Evolutionary conservation across 257 asterid genomes (phyloP).

Genomic region (Forsythia suspensa): DNA sequence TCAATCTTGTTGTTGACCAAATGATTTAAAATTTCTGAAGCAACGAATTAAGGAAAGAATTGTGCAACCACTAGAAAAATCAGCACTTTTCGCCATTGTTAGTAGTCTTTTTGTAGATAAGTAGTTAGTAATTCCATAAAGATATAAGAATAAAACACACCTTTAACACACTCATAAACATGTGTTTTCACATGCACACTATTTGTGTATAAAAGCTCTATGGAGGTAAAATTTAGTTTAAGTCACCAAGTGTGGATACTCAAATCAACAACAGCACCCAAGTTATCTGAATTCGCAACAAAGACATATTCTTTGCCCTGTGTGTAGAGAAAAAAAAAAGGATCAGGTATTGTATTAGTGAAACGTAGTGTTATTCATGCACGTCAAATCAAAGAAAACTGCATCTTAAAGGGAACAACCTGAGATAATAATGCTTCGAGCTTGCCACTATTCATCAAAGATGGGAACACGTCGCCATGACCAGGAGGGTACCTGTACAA

Average conservation of each 20-base stretch:
- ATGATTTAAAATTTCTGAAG: constrained; percentile 87
- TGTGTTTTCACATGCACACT: neutral
- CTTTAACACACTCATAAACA: neutral
- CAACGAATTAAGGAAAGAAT: constrained; percentile 46
- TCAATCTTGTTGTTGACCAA: constrained; percentile 82
- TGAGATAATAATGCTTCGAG: constrained; percentile 81
- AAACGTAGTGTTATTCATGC: neutral
- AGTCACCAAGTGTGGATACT: constrained; percentile 68
- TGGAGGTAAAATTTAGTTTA: neutral
- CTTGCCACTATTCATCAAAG: constrained; percentile 94
- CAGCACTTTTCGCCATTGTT: neutral
- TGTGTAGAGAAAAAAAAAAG: constrained; percentile 3
- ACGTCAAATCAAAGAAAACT: constrained; percentile 9
- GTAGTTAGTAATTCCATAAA: neutral
- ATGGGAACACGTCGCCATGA: constrained; percentile 96
- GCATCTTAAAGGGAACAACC: constrained; percentile 45
- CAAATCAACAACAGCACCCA: constrained; percentile 97
- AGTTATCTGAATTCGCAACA: constrained; percentile 92
- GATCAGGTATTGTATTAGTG: neutral
- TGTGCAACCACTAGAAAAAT: constrained; percentile 14
- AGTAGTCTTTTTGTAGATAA: neutral
- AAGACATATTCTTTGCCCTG: constrained; percentile 98
- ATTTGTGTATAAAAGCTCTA: neutral
- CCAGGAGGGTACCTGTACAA: constrained; percentile 92
- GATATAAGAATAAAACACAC: neutral